These are phyloP conservation scores for Tylopilus cervinicoccineus DNA, from an alignment of 768 basidiomycete genomes.

Conservation along the genomic window DNA sequence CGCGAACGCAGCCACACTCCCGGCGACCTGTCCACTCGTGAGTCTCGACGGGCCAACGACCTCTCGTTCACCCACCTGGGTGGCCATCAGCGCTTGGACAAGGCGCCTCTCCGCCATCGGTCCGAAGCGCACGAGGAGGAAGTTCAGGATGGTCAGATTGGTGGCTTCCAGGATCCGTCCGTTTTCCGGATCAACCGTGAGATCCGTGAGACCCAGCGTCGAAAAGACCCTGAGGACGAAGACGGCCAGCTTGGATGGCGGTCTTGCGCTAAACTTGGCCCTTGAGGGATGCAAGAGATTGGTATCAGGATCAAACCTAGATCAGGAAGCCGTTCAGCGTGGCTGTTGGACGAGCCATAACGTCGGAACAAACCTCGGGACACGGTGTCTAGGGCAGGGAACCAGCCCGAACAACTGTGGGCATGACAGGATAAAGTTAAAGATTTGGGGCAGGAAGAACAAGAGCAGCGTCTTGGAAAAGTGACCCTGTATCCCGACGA, in stretches of 20 bases:
- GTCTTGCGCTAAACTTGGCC: slow-evolving; percentile 47
- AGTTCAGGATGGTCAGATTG: slow-evolving; percentile 90
- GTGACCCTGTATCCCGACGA: slow-evolving; percentile 95
- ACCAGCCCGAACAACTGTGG: slow-evolving; percentile 95
- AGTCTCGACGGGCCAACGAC: slow-evolving; percentile 2
- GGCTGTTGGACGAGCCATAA: not conserved
- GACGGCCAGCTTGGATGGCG: slow-evolving; percentile 52
- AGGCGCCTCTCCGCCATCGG: slow-evolving; percentile 83
- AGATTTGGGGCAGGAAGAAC: slow-evolving; percentile 97
- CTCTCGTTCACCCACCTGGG: slow-evolving; percentile 54
- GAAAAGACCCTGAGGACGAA: slow-evolving; percentile 58
- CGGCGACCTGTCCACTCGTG: slow-evolving; percentile 46
- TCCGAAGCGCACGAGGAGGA: slow-evolving; percentile 74
- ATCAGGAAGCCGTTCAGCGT: not conserved
- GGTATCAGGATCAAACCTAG: slow-evolving; percentile 70
- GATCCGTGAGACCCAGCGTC: slow-evolving; percentile 58
- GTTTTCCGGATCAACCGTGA: slow-evolving; percentile 52
- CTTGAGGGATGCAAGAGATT: slow-evolving; percentile 78
- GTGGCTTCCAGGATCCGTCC: slow-evolving; percentile 66
- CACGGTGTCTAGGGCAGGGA: slow-evolving; percentile 89
- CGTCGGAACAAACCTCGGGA: slow-evolving; percentile 65
- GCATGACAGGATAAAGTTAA: slow-evolving; percentile 93
- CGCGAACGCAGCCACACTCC: slow-evolving; percentile 79
- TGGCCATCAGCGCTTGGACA: slow-evolving; percentile 63
- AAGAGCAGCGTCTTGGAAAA: slow-evolving; percentile 94